These are phyloP conservation scores for Salvia hispanica DNA, from an alignment of 257 asterid genomes.

Conservation along the genomic window DNA sequence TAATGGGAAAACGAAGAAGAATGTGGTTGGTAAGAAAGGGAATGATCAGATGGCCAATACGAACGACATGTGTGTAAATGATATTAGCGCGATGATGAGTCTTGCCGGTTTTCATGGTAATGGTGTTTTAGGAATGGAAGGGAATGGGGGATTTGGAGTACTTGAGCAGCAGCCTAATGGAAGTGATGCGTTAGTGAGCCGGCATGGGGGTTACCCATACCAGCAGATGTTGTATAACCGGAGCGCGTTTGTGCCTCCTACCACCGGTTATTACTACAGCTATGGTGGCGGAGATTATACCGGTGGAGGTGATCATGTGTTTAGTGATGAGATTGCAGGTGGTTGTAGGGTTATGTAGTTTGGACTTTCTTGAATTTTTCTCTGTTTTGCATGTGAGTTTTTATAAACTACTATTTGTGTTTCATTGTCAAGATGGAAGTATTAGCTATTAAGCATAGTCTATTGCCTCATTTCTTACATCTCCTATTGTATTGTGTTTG, in stretches of 20 bases:
- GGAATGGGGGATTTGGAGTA: too few relatives aligned
- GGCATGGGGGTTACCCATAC: conserved; percentile 46
- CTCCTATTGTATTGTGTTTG: too few relatives aligned
- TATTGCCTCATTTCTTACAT: too few relatives aligned
- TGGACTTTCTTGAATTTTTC: too few relatives aligned
- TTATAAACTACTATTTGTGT: too few relatives aligned
- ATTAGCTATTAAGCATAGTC: too few relatives aligned
- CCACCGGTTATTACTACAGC: conserved; percentile 54
- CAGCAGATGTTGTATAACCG: conserved; percentile 75
- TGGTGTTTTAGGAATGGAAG: conserved; percentile 24
- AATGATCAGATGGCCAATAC: not conserved
- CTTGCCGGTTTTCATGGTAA: conserved; percentile 70
- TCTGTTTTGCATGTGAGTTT: not conserved
- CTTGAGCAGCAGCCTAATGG: not conserved
- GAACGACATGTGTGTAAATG: conserved; percentile 39
- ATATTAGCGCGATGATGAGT: conserved; percentile 58
- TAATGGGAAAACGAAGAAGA: conserved; percentile 26
- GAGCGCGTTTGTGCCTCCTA: conserved; percentile 56
- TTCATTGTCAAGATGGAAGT: too few relatives aligned
- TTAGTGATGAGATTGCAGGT: conserved; percentile 67
- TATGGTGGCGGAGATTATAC: conserved; percentile 30
- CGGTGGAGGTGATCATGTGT: conserved; percentile 38
- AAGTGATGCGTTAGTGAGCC: conserved; percentile 38
- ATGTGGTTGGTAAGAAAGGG: conserved; percentile 36
- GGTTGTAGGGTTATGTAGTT: conserved; percentile 68